Base-by-base conservation (phyloP, 305 asterid species). In the Coffea humblotiana region DNA sequence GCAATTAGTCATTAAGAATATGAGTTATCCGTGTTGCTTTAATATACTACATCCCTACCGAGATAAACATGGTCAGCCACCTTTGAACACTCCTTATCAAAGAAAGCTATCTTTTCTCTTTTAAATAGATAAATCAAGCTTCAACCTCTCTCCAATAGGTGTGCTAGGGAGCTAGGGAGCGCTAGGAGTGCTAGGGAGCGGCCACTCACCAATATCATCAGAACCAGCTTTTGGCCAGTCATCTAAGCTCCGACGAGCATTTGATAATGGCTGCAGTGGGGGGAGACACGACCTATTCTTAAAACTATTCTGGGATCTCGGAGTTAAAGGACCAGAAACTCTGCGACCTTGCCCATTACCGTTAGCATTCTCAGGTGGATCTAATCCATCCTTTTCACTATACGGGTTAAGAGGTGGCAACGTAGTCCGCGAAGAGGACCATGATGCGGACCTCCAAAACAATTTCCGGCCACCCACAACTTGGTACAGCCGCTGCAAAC, bases 191-290 rank as follows among this genome's bases (percentile, higher is more conserved):
- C 78, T 75, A 37, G 88, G 89, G 52, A 87, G 89, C 0, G 89
- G 90, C 90, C 90, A 89, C 75, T 89, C 92, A 13, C 92, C 92
- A 70, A 89, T 79, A 82, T 89, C 92, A 84, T 89, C 92, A 56
- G 92, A 87, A 43, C 90, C 87, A 63, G 89, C 90, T 87, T 85
- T 89, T 9, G 92, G 92, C 92, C 92, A 89, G 82, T 89, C 90
- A 64, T 89, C 92, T 61, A 89, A 77, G 75, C 92, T 89, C 73
- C 92, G 85, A 19, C 90, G 85, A 80, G 89, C 86, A 79, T 85
- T 89, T n/a, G 92, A 84, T 83, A 88, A 74, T 8, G 90, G 90
- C 77, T 86, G 88, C 78, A 88, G 52, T 1, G 89, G 89, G 25
- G 90, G 92, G 54, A 89, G 83, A 71, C 89, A 85, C 0, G 86